Evolutionary conservation across 2,329 filamentous ascomycete genomes (phyloP).

Genomic region (Trichoderma koningiopsis): DNA sequence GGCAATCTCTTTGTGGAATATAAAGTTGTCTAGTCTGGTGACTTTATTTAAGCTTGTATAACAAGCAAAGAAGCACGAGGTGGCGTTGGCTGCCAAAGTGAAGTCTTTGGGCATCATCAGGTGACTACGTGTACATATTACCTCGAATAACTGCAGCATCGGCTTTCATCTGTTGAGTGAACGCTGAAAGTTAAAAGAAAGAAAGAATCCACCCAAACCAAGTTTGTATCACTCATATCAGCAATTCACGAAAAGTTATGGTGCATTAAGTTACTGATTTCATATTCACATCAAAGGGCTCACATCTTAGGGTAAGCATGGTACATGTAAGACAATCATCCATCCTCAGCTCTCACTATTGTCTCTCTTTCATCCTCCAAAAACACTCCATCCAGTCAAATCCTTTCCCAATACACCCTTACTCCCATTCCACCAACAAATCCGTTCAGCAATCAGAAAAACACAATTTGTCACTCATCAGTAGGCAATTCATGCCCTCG

Average conservation of each 20-base stretch:
- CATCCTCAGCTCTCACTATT: neutral
- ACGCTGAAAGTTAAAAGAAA: neutral
- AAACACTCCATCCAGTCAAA: neutral
- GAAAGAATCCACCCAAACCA: neutral
- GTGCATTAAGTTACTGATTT: neutral
- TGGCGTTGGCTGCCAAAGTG: neutral
- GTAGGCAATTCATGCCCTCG: neutral
- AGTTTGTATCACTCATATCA: neutral
- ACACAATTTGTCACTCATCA: too few species aligned
- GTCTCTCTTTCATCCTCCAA: neutral
- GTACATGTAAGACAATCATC: neutral
- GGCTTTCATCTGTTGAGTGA: neutral
- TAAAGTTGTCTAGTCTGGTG: neutral
- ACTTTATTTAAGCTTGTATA: neutral
- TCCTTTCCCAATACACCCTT: neutral
- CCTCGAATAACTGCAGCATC: neutral
- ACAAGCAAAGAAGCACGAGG: neutral
- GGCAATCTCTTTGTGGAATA: too few species aligned
- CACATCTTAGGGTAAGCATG: slow-evolving; percentile 4
- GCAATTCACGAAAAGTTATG: neutral
- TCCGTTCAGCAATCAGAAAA: neutral
- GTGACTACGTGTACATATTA: neutral
- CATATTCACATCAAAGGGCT: neutral
- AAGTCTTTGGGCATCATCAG: neutral
- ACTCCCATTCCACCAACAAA: neutral